Evolutionary conservation across 192 early-diverging fungal species (phyloP).

Genomic region (Rhizophlyctis rosea): DNA sequence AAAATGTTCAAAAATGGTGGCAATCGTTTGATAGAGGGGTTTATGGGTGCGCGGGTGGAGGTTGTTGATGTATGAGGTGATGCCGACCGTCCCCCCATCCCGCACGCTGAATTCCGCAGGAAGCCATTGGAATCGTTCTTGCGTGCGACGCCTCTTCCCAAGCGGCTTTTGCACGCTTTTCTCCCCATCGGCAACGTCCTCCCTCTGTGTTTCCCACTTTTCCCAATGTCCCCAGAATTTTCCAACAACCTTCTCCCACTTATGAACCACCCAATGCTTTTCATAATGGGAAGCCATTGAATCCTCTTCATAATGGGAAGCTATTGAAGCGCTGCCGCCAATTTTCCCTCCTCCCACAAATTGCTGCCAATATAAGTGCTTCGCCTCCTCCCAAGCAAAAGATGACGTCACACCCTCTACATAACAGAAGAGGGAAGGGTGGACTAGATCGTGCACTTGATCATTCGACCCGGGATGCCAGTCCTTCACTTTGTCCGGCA

Average conservation of each 20-base stretch:
- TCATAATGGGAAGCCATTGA: not conserved
- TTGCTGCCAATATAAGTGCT: conserved; percentile 3
- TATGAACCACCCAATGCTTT: not conserved
- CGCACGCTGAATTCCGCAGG: conserved; percentile 60
- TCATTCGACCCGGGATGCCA: conserved; percentile 46
- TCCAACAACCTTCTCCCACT: no score
- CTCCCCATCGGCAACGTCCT: no score
- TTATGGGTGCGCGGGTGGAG: conserved; percentile 50
- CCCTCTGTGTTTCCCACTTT: no score
- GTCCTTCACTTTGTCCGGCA: conserved; percentile 20
- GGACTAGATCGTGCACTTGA: conserved; percentile 50
- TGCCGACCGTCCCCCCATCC: conserved; percentile 40
- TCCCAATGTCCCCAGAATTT: no score
- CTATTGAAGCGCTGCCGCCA: not conserved
- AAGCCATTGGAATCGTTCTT: conserved; percentile 56
- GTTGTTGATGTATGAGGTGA: conserved; percentile 75
- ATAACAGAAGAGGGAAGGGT: conserved; percentile 47
- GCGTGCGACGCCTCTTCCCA: no score
- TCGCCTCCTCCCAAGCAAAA: not conserved
- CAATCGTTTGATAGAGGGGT: conserved; percentile 52
- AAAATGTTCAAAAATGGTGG: conserved; percentile 47
- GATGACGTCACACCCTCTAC: conserved; percentile 28
- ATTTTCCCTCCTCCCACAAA: not conserved
- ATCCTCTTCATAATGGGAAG: not conserved
- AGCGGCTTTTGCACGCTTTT: no score